Evolutionary conservation across 1,284 basidiomycete genomes (phyloP), one percentile per base, ranked within the genome.

Genomic region (Malassezia obtusa): DNA sequence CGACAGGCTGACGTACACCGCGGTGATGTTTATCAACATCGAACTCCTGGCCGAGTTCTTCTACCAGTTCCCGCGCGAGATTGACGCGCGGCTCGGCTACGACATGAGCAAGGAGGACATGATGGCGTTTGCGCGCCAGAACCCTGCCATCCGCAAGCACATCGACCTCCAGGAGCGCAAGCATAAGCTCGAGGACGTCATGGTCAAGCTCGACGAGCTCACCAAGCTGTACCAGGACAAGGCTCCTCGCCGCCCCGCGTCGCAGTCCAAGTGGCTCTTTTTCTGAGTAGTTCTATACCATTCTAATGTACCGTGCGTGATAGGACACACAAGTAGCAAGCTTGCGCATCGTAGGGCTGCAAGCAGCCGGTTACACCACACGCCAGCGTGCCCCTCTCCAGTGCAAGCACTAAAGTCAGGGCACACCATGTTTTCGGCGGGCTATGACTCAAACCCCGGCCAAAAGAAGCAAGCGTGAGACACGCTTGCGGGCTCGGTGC

Each of bases 31-130:
- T 76, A 92, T 99, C 79, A 95, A 77, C 55, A 75, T 75, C 44
- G 92, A 98, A 75, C 79, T 98, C 9, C 81, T 98, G 1, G 87
- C 91, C 68, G 90, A 96, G 69, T 99, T 98, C 80, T 96, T 98
- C 78, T 95, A 96, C 73, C 88, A 90, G 84, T 95, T 98, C 78
- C 92, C 92, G 49, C 83, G 91, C 31, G 92, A 96, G 77, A 92
- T 98, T 58, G 91, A 98, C 74, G 87, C 87, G n/a, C 81, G 89
- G 25, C 77, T 99, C 45, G 80, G 92, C 40, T 94, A 95, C 67
- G 86, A 92, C 74, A 80, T 95, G 40, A 86, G 92, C 70, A 84
- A 87, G 4, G 80, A 79, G 43, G 88, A 92, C 73, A 86, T 95
- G 43, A 76, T 84, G 25, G 81, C 83, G 55, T 99, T 99, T 76